These are phyloP conservation scores for Phaeosphaeria sp. DNA, from an alignment of 2,329 filamentous ascomycete genomes.

Conservation along the genomic window DNA sequence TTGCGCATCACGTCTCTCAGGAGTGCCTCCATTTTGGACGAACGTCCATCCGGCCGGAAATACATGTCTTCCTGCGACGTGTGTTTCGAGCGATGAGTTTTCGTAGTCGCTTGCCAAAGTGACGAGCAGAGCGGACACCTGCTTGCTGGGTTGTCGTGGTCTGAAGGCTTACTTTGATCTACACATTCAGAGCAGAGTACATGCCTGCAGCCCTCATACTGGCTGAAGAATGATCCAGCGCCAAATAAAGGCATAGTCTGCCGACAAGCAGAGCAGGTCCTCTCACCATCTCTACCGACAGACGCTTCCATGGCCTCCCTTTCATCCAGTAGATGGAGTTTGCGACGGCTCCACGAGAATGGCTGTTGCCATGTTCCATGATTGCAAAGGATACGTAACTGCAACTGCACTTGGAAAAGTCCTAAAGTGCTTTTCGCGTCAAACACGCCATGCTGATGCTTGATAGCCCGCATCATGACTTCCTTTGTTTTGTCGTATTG, in stretches of 20 bases:
- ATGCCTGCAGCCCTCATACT: constrained; percentile 39
- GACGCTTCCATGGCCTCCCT: constrained; percentile 41
- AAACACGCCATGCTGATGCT: constrained; percentile 46
- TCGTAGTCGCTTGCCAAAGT: constrained; percentile 11
- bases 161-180: constrained; percentile 23
- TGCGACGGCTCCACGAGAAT: constrained; percentile 52
- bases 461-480: constrained; percentile 50
- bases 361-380: constrained; percentile 58
- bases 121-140: constrained; percentile 33
- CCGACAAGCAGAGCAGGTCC: constrained; percentile 40
- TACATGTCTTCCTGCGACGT: constrained; percentile 31
- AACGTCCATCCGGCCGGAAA: constrained; percentile 37
- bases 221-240: constrained; percentile 28
- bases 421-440: constrained; percentile 51
- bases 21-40: constrained; percentile 45
- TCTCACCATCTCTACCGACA: constrained; percentile 31
- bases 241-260: constrained; percentile 31
- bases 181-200: constrained; percentile 46
- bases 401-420: constrained; percentile 56
- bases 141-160: constrained; percentile 6
- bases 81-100: constrained; percentile 1
- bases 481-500: constrained; percentile 41
- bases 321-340: constrained; percentile 44
- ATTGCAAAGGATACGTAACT: constrained; percentile 59
- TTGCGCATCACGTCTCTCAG: constrained; percentile 42